phyloP scores from a whole-genome alignment of 2,329 filamentous ascomycete genomes.

The Verticillium nonalfalfae region DNA sequence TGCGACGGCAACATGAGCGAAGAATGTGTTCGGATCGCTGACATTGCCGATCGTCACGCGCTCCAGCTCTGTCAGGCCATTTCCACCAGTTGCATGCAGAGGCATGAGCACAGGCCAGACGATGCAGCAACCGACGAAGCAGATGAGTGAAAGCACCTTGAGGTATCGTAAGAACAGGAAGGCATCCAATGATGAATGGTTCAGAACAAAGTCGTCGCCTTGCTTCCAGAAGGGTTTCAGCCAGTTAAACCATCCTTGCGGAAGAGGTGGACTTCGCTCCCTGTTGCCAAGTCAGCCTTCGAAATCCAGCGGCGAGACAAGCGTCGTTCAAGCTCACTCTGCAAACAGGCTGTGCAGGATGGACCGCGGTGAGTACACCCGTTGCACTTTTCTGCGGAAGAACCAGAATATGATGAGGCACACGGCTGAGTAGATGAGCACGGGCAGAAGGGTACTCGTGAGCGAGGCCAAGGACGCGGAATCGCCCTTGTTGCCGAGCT shows the following conservation, averaged over 20 bases:
- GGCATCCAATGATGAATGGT: constrained; percentile 87
- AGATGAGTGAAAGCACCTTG: constrained; percentile 62
- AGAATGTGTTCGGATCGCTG: constrained; percentile 59
- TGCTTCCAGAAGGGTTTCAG: constrained; percentile 59
- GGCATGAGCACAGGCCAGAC: constrained; percentile 84
- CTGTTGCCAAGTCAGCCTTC: not conserved
- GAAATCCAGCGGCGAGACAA: not conserved
- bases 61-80: constrained; percentile 53
- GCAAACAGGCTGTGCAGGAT: constrained; percentile 41
- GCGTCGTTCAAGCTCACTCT: constrained; percentile 31
- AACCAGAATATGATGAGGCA: constrained; percentile 47
- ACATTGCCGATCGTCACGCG: constrained; percentile 50
- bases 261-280: constrained; percentile 27
- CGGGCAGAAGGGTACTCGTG: constrained; percentile 46
- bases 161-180: constrained; percentile 79
- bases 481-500: constrained; percentile 24
- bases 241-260: constrained; percentile 62
- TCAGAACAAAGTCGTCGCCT: constrained; percentile 73
- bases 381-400: constrained; percentile 37
- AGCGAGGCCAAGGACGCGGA: constrained; percentile 33
- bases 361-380: constrained; percentile 51
- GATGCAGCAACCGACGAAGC: constrained; percentile 71
- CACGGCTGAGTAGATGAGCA: constrained; percentile 38
- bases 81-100: constrained; percentile 76
- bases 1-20: constrained; percentile 72